A percentile compares a stretch with the other conserved stretches of the same genome.
phyloP scores from a whole-genome alignment of 1,284 basidiomycete species.

The Ceratobasidium sp. region DNA sequence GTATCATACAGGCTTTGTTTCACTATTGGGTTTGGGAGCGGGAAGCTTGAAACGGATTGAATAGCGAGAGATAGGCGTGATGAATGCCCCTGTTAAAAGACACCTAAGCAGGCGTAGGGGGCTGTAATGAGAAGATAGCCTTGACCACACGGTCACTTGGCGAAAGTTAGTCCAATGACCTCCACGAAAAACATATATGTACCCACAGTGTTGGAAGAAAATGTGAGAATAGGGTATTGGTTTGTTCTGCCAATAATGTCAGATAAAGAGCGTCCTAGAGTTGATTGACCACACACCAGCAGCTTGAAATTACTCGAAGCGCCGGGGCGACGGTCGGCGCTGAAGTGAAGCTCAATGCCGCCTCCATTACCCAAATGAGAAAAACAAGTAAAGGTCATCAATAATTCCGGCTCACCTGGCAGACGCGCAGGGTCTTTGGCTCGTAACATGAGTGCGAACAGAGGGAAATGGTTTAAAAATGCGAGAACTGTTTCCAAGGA shows the following conservation, averaged over 20 bases:
- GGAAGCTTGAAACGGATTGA: constrained; percentile 55
- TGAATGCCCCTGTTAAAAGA: constrained; percentile 58
- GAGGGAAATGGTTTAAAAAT: constrained; percentile 89
- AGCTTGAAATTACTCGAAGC: background rate
- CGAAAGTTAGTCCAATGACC: background rate
- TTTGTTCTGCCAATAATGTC: constrained; percentile 51
- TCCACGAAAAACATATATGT: background rate
- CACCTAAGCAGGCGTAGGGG: constrained; percentile 60
- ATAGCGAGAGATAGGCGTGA: constrained; percentile 60
- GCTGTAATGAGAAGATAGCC: constrained; percentile 62
- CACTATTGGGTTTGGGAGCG: constrained; percentile 26
- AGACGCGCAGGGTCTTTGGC: constrained; percentile 85
- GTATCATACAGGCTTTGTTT: constrained; percentile 35
- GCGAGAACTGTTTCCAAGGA: constrained; percentile 71
- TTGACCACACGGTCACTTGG: constrained; percentile 55
- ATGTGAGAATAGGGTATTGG: constrained; percentile 55
- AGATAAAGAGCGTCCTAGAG: constrained; percentile 4
- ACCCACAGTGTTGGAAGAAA: constrained; percentile 57
- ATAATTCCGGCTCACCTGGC: constrained; percentile 73
- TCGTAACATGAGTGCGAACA: constrained; percentile 89
- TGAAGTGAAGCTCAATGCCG: constrained; percentile 52
- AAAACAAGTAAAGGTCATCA: background rate
- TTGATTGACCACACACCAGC: background rate
- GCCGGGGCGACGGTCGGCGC: background rate
- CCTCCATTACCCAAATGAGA: constrained; percentile 49